A percentile compares a stretch with the other conserved stretches of the same genome.
These are phyloP conservation scores for Mucor indicus DNA, from an alignment of 371 early-diverging fungal genomes.

Conservation along the genomic window DNA sequence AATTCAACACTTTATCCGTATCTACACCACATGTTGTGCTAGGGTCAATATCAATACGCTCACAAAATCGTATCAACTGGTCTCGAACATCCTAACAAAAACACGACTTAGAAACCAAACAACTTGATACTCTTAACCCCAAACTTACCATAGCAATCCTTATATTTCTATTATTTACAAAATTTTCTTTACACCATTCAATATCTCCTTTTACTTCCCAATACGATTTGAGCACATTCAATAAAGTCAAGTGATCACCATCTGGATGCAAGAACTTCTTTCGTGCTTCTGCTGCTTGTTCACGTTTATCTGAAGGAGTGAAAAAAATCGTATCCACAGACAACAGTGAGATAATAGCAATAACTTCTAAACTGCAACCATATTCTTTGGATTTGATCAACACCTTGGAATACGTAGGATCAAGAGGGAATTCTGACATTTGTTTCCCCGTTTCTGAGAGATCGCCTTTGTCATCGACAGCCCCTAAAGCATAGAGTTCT, in stretches of 20 bases:
- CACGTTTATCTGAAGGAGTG: constrained; percentile 83
- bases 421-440: constrained; percentile 94
- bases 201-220: constrained; percentile 69
- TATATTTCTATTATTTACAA: constrained; percentile 82
- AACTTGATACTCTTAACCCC: neutral
- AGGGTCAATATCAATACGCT: constrained; percentile 64
- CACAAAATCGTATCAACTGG: constrained; percentile 79
- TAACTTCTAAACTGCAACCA: constrained; percentile 80
- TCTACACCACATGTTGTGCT: constrained; percentile 66
- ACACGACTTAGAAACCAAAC: neutral
- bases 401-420: constrained; percentile 90
- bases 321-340: constrained; percentile 91
- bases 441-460: constrained; percentile 83
- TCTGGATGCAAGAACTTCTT: constrained; percentile 71
- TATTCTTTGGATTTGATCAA: constrained; percentile 72
- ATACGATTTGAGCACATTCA: constrained; percentile 82
- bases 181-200: constrained; percentile 91
- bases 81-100: constrained; percentile 72
- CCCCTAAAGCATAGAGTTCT: constrained; percentile 87
- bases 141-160: constrained; percentile 77
- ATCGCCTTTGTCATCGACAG: constrained; percentile 78
- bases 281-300: constrained; percentile 79
- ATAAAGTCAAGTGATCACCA: constrained; percentile 89
- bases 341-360: constrained; percentile 85
- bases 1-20: constrained; percentile 72